Evolutionary conservation across 2,329 filamentous ascomycete genomes (phyloP).

Genomic region (Truncatella angustata): DNA sequence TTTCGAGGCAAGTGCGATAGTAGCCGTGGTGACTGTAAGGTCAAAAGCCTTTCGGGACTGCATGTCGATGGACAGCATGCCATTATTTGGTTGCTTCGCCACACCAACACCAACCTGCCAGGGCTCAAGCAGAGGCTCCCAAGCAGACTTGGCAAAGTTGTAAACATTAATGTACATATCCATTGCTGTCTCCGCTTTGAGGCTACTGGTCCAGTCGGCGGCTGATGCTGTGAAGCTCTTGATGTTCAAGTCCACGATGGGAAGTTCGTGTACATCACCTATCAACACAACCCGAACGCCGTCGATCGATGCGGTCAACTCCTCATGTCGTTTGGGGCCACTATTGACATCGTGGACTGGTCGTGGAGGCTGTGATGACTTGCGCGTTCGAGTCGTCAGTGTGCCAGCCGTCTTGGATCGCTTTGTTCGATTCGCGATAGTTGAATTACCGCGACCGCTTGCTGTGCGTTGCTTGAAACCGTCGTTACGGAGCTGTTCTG

Average conservation of each 20-base stretch:
- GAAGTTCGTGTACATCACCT: conserved; percentile 92
- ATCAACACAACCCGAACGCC: conserved; percentile 92
- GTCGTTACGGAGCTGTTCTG: conserved; percentile 48
- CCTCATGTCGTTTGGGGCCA: conserved; percentile 54
- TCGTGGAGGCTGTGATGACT: conserved; percentile 19
- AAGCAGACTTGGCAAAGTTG: conserved; percentile 98
- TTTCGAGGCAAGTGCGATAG: conserved; percentile 89
- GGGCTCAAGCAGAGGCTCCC: conserved; percentile 94
- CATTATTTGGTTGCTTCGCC: conserved; percentile 71
- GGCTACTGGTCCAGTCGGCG: conserved; percentile 84
- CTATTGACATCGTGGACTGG: conserved; percentile 31
- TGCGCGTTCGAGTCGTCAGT: conserved; percentile 25
- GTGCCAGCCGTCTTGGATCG: conserved; percentile 34
- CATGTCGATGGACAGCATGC: conserved; percentile 78
- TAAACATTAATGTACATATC: conserved; percentile 96
- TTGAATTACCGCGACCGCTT: conserved; percentile 55
- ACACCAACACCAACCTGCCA: conserved; percentile 95
- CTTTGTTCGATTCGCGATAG: conserved; percentile 41
- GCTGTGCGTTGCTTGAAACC: conserved; percentile 55
- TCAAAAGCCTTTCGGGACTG: conserved; percentile 90
- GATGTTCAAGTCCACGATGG: conserved; percentile 89
- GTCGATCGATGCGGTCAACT: conserved; percentile 81
- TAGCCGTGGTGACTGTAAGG: conserved; percentile 87
- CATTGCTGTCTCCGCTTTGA: conserved; percentile 86
- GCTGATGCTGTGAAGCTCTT: conserved; percentile 85